Conservation (phyloP, 1,139 yeast species). For the Pneumocystis wakefieldiae region DNA sequence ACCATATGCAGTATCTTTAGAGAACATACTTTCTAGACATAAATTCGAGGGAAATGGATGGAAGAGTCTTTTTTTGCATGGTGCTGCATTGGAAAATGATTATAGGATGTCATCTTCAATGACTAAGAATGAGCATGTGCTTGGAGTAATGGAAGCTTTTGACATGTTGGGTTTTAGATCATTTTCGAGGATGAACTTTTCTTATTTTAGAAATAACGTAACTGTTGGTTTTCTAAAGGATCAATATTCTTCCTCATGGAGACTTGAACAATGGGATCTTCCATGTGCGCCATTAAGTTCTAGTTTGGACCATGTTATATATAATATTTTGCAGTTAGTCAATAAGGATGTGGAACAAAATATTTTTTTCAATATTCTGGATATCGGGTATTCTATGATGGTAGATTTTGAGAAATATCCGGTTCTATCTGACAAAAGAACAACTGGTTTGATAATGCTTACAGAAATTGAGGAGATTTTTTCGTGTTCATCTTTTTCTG, state of each 20-base stretch:
- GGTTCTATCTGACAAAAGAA: conserved; percentile 4
- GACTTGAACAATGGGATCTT: conserved; percentile 53
- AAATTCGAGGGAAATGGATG: neutral
- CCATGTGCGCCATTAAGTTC: conserved; percentile 30
- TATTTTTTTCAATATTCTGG: neutral
- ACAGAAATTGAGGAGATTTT: conserved; percentile 3
- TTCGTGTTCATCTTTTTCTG: neutral
- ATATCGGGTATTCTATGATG: neutral
- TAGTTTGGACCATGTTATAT: conserved; percentile 33
- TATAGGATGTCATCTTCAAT: conserved; percentile 41
- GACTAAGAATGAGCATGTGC: conserved; percentile 25
- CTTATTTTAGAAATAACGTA: conserved; percentile 11
- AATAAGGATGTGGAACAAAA: conserved; percentile 12
- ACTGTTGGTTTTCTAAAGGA: conserved; percentile 13
- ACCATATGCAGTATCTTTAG: conserved; percentile 24
- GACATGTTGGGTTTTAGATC: conserved; percentile 40
- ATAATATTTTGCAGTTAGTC: conserved; percentile 33
- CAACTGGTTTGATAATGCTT: conserved; percentile 4
- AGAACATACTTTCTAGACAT: neutral
- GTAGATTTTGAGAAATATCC: neutral
- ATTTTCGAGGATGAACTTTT: conserved; percentile 5
- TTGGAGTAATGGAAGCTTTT: conserved; percentile 28
- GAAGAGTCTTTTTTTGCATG: conserved; percentile 7
- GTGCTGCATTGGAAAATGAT: conserved; percentile 21
- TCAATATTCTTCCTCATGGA: conserved; percentile 48